phyloP scores from a whole-genome alignment of 176 grass and related monocot species.

The Hyparrhenia diplandra region DNA sequence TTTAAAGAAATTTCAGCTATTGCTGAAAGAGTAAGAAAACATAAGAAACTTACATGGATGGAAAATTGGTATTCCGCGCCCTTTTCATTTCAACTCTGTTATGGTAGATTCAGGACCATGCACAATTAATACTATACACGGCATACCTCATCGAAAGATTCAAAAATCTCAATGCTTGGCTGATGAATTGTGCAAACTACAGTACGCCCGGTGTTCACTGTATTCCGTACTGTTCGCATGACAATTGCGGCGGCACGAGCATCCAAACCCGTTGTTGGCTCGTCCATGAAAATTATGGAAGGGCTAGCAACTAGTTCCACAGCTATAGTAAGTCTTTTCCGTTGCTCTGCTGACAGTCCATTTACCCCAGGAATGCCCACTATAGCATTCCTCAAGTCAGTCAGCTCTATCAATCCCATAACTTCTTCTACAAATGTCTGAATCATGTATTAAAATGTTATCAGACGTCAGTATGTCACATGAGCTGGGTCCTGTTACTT shows the following conservation, averaged over 20 bases:
- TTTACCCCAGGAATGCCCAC: conserved; percentile 55
- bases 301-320: conserved; percentile 84
- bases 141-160: conserved; percentile 90
- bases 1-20: too few species aligned
- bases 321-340: conserved; percentile 82
- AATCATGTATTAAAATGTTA: background rate
- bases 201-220: conserved; percentile 77
- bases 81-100: too few species aligned
- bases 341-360: conserved; percentile 71
- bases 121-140: too few species aligned
- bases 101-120: too few species aligned
- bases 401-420: conserved; percentile 72
- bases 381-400: conserved; percentile 56
- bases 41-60: too few species aligned
- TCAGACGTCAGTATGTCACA: too few species aligned
- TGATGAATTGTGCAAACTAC: conserved; percentile 97
- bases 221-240: conserved; percentile 81
- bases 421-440: conserved; percentile 85
- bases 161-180: conserved; percentile 80
- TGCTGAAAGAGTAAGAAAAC: too few species aligned
- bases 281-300: conserved; percentile 89
- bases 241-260: conserved; percentile 86
- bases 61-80: too few species aligned
- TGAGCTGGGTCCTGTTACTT: too few species aligned
- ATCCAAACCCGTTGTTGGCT: conserved; percentile 83